These are phyloP conservation scores for Ilex asprella DNA, from an alignment of 257 asterid species.

Conservation along the genomic window DNA sequence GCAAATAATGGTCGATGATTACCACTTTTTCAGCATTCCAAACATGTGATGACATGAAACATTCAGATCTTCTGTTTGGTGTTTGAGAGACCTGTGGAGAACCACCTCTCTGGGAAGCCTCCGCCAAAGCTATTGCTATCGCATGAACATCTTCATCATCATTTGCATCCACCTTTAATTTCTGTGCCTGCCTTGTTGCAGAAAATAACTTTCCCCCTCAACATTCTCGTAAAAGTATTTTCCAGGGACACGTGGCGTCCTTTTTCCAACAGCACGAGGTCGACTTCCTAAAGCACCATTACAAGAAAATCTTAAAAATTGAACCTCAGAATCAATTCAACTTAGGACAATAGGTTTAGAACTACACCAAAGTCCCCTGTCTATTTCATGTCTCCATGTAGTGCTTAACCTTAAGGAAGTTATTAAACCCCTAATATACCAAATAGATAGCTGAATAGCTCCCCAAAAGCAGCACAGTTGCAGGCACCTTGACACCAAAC, in stretches of 20 bases:
- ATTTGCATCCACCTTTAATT: conserved; percentile 41
- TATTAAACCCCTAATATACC: too few relatives aligned
- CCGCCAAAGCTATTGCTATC: conserved; percentile 77
- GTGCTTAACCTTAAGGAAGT: too few relatives aligned
- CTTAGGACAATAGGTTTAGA: background rate
- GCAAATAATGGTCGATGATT: conserved; percentile 16
- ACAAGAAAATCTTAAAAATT: conserved; percentile 21
- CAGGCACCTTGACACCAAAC: too few relatives aligned
- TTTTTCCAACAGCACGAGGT: conserved; percentile 84
- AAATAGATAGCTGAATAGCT: too few relatives aligned
- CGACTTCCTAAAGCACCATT: conserved; percentile 53
- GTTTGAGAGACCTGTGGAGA: conserved; percentile 88
- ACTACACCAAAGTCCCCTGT: too few relatives aligned
- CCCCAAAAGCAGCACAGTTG: too few relatives aligned
- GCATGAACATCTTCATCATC: conserved; percentile 85
- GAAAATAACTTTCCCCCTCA: conserved; percentile 42
- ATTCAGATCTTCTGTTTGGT: conserved; percentile 64
- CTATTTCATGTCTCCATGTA: too few relatives aligned
- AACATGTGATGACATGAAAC: conserved; percentile 63
- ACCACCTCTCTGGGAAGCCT: conserved; percentile 85
- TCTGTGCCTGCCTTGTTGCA: conserved; percentile 53
- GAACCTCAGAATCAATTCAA: conserved; percentile 14
- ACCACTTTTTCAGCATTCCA: conserved; percentile 65
- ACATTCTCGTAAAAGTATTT: conserved; percentile 47
- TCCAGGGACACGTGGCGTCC: conserved; percentile 88